Evolutionary conservation across 768 basidiomycete species (phyloP), one percentile per base, ranked within the genome.

Genomic region (Brasilioporus rufonigricans): DNA sequence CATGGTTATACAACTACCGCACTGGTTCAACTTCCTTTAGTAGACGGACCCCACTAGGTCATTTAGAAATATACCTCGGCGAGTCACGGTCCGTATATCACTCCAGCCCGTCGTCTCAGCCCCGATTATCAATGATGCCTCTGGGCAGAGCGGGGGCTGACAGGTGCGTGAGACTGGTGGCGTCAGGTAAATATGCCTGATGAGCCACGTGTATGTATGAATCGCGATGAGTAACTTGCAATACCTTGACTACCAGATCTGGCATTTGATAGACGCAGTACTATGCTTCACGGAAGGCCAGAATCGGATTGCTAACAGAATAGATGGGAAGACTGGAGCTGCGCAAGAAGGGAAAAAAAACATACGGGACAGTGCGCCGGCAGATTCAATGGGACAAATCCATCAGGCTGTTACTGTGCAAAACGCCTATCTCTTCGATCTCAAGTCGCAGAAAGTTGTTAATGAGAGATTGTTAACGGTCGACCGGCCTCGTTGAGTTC

Each of bases 201-300:
- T 55, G 55, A 33, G 46, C 29, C 48, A 38, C 39, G 35, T n/a
- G n/a, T n/a, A 41, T 36, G 18, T 26, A 49, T 41, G 48, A 23
- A 49, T 49, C 13, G 32, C 35, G 35, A 39, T 31, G 53, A 24
- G 23, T 23, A 13, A 27, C 35, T 12, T 53, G 57, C 43, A 52
- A 61, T 58, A 44, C 61, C 62, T 32, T 64, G 53, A 55, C 61
- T 65, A 57, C 61, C 26, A 50, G 60, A 49, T 59, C 51, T 44
- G 46, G 18, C 23, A 38, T 50, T 35, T 35, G 16, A 36, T 27
- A 7, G 14, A 29, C 27, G n/a, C 18, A 14, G n/a, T n/a, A n/a
- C n/a, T n/a, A 8, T 26, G 33, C 44, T 26, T 33, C 41, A 16
- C 13, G 5, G 31, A 24, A 43, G 16, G 21, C 45, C 39, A n/a